phyloP scores from a whole-genome alignment of 1,139 yeast species.

The Lodderomyces jiufengensis region DNA sequence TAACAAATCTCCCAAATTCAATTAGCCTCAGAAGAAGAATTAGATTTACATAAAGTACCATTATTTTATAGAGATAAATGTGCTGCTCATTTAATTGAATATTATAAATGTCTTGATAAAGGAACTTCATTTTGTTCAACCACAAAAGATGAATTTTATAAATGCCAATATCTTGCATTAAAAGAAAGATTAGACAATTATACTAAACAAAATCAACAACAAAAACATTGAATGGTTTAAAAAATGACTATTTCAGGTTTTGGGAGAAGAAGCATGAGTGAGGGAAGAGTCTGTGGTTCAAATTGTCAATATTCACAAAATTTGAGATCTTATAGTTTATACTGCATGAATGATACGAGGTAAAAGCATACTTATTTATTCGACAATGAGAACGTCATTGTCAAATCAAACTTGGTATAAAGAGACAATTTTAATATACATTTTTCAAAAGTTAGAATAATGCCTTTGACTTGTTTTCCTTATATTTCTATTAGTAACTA shows the following conservation, averaged over 20 bases:
- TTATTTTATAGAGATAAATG: conserved; percentile 47
- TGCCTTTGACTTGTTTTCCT: no score
- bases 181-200: conserved; percentile 40
- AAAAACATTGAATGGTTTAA: background rate
- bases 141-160: conserved; percentile 46
- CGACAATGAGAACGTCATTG: no score
- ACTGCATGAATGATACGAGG: no score
- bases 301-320: background rate
- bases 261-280: background rate
- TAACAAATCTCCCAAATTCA: conserved; percentile 9
- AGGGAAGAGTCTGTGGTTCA: background rate
- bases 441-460: no score
- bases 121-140: conserved; percentile 42
- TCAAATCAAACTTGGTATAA: no score
- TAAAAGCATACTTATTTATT: no score
- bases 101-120: conserved; percentile 46
- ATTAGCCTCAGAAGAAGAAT: conserved; percentile 31
- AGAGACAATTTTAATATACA: no score
- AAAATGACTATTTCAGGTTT: background rate
- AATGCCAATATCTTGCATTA: conserved; percentile 45
- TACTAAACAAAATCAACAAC: conserved; percentile 13
- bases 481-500: no score
- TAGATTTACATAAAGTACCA: conserved; percentile 44
- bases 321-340: no score
- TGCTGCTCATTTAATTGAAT: conserved; percentile 44